Conservation (phyloP, 176 grass and related monocot species). For the Musa beccarii region DNA sequence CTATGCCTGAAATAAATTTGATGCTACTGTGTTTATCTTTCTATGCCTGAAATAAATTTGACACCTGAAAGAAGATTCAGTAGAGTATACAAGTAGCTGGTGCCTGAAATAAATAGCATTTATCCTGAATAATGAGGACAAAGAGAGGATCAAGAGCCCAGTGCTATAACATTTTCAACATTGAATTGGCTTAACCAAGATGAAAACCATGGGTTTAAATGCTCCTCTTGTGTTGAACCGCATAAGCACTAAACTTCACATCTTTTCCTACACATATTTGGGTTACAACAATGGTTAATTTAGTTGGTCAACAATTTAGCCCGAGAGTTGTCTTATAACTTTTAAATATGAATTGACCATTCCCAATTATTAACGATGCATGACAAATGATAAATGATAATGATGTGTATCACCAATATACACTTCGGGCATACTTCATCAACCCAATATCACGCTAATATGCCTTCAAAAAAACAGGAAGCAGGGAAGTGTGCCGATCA, state of each 20-base stretch:
- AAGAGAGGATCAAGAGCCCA: too few relatives aligned
- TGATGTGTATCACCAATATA: conserved; percentile 88
- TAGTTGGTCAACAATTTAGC: neutral
- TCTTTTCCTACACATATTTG: neutral
- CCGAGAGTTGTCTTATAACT: neutral
- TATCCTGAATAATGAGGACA: too few relatives aligned
- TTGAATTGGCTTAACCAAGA: too few relatives aligned
- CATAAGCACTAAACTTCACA: neutral
- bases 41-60: too few relatives aligned
- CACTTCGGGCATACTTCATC: conserved; percentile 72
- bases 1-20: too few relatives aligned
- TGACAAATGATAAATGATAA: conserved; percentile 5
- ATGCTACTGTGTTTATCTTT: too few relatives aligned
- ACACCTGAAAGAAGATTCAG: too few relatives aligned
- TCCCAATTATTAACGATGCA: neutral
- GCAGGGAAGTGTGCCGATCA: conserved; percentile 76
- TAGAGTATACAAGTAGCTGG: too few relatives aligned
- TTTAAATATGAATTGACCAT: neutral
- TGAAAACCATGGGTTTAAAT: too few relatives aligned
- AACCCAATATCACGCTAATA: conserved; percentile 74
- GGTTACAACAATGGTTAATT: neutral
- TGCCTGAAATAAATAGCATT: too few relatives aligned
- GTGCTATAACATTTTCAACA: too few relatives aligned
- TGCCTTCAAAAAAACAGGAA: conserved; percentile 83
- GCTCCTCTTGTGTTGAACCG: too few relatives aligned